phyloP scores from a whole-genome alignment of 371 early-diverging fungal genomes.

The Mucor indicus region DNA sequence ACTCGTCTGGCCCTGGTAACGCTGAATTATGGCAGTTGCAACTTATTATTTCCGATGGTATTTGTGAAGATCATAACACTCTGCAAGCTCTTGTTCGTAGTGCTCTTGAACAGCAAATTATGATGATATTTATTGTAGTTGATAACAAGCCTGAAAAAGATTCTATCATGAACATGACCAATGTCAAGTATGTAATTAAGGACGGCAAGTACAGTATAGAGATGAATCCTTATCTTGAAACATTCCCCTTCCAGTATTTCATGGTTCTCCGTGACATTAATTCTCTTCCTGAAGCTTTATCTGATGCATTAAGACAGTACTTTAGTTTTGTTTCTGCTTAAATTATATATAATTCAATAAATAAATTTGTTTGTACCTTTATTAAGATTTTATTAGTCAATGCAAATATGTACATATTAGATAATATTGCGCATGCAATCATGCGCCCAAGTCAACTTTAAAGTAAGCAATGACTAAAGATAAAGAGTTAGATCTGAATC shows the following conservation, averaged over 20 bases:
- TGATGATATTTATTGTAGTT: constrained; percentile 94
- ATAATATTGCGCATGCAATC: no score
- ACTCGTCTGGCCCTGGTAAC: constrained; percentile 34
- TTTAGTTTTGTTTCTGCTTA: constrained; percentile 67
- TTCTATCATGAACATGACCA: constrained; percentile 85
- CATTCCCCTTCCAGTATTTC: constrained; percentile 97
- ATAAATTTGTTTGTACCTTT: no score
- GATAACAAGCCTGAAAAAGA: constrained; percentile 85
- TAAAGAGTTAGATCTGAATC: no score
- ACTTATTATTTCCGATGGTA: constrained; percentile 95
- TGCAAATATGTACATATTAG: no score
- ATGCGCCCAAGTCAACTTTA: no score
- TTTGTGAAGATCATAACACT: constrained; percentile 89
- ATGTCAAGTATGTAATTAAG: constrained; percentile 72
- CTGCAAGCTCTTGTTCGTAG: constrained; percentile 77
- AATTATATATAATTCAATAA: no score
- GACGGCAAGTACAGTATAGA: constrained; percentile 67
- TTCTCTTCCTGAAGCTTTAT: constrained; percentile 82
- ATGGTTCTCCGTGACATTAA: constrained; percentile 88
- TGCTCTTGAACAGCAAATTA: constrained; percentile 85
- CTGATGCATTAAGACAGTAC: constrained; percentile 94
- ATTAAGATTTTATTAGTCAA: no score
- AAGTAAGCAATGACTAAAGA: no score
- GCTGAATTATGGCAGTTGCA: constrained; percentile 94
- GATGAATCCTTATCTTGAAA: constrained; percentile 90